Evolutionary conservation across 495 filamentous ascomycete genomes (phyloP).

Genomic region (Daldinia childiae): DNA sequence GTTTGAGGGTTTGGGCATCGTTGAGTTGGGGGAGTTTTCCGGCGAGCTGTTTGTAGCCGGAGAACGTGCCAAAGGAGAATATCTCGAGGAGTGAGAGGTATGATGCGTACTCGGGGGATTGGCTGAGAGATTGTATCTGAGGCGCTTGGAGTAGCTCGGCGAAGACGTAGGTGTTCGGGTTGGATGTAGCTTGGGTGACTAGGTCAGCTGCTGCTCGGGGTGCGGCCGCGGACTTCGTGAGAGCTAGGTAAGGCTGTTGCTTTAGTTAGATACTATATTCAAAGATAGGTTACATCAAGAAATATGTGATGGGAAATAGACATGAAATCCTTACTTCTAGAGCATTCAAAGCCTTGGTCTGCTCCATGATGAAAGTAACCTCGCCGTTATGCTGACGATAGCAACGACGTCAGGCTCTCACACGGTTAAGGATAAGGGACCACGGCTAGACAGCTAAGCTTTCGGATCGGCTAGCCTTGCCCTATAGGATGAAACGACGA

Average conservation of each 20-base stretch:
- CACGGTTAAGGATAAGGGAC: slow-evolving; percentile 28
- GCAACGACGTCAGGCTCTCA: slow-evolving; percentile 39
- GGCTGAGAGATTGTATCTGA: slow-evolving; percentile 77
- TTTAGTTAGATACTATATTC: too few relatives aligned
- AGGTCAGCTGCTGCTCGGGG: slow-evolving; percentile 87
- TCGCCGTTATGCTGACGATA: slow-evolving; percentile 20
- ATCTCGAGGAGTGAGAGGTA: slow-evolving; percentile 84
- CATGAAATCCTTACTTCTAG: slow-evolving; percentile 59
- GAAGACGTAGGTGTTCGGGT: slow-evolving; percentile 91
- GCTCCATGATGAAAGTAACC: slow-evolving; percentile 71
- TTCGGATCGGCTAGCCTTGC: background rate
- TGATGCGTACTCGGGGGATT: slow-evolving; percentile 53
- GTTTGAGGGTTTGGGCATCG: slow-evolving; percentile 79
- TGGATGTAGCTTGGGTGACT: slow-evolving; percentile 85
- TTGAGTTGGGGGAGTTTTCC: slow-evolving; percentile 75
- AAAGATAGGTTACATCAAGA: background rate
- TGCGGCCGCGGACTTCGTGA: slow-evolving; percentile 84
- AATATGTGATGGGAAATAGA: slow-evolving; percentile 12
- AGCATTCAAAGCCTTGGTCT: slow-evolving; percentile 84
- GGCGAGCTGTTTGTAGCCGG: slow-evolving; percentile 63
- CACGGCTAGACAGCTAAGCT: slow-evolving; percentile 11
- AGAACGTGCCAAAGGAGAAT: slow-evolving; percentile 92
- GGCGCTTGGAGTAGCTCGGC: slow-evolving; percentile 86
- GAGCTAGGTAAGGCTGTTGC: slow-evolving; percentile 80
- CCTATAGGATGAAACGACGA: background rate